These are phyloP conservation scores for Tulasnella sp. DNA, from an alignment of 768 basidiomycete genomes.

Conservation along the genomic window DNA sequence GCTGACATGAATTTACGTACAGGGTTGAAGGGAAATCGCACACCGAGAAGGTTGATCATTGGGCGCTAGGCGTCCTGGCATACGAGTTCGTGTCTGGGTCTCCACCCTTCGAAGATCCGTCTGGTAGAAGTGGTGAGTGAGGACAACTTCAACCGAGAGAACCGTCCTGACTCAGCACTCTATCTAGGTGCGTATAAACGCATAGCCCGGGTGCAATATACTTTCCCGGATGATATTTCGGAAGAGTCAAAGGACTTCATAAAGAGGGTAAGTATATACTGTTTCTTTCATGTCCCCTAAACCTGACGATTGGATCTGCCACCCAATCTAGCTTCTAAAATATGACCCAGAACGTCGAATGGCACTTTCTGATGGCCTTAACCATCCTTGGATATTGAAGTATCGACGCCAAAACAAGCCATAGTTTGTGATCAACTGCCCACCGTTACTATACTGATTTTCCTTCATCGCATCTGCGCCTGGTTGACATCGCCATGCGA, in stretches of 20 bases:
- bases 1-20: constrained; percentile 38
- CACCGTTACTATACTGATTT: constrained; percentile 74
- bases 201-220: constrained; percentile 78
- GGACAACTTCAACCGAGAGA: neutral
- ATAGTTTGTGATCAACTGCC: constrained; percentile 84
- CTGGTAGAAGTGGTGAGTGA: constrained; percentile 62
- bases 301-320: neutral
- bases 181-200: constrained; percentile 73
- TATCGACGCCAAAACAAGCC: constrained; percentile 31
- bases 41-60: constrained; percentile 83
- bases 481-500: no score
- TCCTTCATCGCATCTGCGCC: no score
- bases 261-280: constrained; percentile 38
- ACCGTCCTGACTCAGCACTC: neutral
- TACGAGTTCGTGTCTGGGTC: constrained; percentile 89
- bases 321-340: constrained; percentile 55
- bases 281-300: neutral
- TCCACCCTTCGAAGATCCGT: constrained; percentile 78
- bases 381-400: constrained; percentile 74
- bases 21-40: constrained; percentile 94
- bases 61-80: constrained; percentile 93
- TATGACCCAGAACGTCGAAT: constrained; percentile 67
- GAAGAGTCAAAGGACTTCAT: constrained; percentile 60
- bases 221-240: constrained; percentile 48
- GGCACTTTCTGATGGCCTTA: constrained; percentile 59